Conservation (phyloP, 805 yeast genomes). For the Wickerhamomyces alni region DNA sequence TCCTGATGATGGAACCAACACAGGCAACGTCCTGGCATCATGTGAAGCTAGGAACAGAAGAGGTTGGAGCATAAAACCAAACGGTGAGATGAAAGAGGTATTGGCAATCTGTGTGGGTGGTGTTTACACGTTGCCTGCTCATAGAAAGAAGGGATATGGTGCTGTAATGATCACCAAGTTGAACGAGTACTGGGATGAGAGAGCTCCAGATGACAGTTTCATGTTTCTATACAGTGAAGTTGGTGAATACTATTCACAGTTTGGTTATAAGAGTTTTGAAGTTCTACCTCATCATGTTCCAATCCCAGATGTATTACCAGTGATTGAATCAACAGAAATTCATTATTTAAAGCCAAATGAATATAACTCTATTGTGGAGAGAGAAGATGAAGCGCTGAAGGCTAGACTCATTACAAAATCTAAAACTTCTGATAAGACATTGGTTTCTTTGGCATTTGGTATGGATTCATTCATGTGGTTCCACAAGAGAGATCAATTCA, state of each 20-base stretch:
- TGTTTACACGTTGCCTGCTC: constrained; percentile 44
- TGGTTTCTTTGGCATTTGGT: constrained; percentile 31
- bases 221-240: constrained; percentile 65
- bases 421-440: constrained; percentile 15
- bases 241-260: constrained; percentile 56
- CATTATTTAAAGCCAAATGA: constrained; percentile 25
- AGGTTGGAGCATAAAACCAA: constrained; percentile 26
- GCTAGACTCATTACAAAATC: constrained; percentile 14
- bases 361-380: constrained; percentile 24
- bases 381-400: constrained; percentile 20
- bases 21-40: constrained; percentile 32
- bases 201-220: constrained; percentile 26
- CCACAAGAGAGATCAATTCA: constrained; percentile 31
- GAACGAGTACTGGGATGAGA: constrained; percentile 28
- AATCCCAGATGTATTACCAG: constrained; percentile 12
- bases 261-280: constrained; percentile 49
- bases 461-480: constrained; percentile 37
- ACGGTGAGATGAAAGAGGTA: constrained; percentile 23
- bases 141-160: constrained; percentile 55
- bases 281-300: constrained; percentile 30
- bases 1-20: constrained; percentile 11
- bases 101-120: constrained; percentile 47
- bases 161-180: constrained; percentile 36
- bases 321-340: constrained; percentile 8
- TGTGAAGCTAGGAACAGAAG: constrained; percentile 35